A percentile compares a stretch with the other conserved stretches of the same genome.
Evolutionary conservation across 805 yeast genomes (phyloP).

Genomic region (Metschnikowia cerradonensis): DNA sequence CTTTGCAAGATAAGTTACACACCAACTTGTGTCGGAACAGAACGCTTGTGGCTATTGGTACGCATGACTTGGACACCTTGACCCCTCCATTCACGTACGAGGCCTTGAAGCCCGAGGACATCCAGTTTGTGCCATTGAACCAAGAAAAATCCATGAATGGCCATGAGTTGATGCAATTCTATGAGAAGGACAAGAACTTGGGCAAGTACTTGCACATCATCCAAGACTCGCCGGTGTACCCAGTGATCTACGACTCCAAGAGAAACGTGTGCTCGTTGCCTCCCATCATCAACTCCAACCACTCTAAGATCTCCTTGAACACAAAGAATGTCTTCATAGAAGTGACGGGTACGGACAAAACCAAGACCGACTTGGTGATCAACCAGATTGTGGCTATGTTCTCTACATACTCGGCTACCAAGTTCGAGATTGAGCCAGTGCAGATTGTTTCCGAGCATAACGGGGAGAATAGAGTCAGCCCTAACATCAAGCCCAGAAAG

Average conservation of each 20-base stretch:
- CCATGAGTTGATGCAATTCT: constrained; percentile 76
- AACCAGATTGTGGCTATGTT: constrained; percentile 95
- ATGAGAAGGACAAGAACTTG: constrained; percentile 84
- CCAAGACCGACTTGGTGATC: constrained; percentile 90
- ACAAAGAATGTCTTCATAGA: constrained; percentile 90
- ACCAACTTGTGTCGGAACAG: constrained; percentile 95
- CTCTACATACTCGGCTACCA: constrained; percentile 75
- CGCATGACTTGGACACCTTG: constrained; percentile 86
- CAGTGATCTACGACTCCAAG: constrained; percentile 78
- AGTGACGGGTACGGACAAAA: constrained; percentile 90
- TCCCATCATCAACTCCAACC: constrained; percentile 92
- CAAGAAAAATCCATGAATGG: constrained; percentile 72
- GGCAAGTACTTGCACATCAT: constrained; percentile 87
- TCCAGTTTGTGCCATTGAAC: constrained; percentile 72
- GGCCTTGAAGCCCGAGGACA: constrained; percentile 73
- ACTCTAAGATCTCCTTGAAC: constrained; percentile 77
- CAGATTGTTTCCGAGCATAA: constrained; percentile 80
- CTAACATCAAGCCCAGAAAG: constrained; percentile 62
- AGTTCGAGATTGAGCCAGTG: constrained; percentile 88
- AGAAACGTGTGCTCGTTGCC: constrained; percentile 87
- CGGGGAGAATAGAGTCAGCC: constrained; percentile 68
- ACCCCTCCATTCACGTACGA: constrained; percentile 83
- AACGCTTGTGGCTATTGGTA: constrained; percentile 96
- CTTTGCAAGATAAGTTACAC: constrained; percentile 94
- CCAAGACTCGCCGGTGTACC: constrained; percentile 82